Base-by-base conservation (phyloP, 768 basidiomycete genomes). In the Neoboletus subvelutipes region DNA sequence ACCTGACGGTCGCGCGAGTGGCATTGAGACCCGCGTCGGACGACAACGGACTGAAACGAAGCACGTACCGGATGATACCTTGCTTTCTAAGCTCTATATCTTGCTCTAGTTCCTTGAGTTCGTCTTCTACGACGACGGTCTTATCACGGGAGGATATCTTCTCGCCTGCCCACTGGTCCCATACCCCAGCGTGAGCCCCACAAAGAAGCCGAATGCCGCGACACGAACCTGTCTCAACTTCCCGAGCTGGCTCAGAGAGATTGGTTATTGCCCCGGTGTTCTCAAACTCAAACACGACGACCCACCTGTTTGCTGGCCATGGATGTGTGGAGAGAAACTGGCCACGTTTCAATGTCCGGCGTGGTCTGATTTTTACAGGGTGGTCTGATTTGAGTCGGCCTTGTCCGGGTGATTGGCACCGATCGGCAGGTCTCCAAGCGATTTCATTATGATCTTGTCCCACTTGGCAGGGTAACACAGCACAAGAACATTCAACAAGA, bases 121-220 rank as follows among this genome's bases (percentile, higher is more conserved):
- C 92, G 26, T 88, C 59, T 41, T 59, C 87, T 3, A 88, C 84
- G 33, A 88, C 80, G 42, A 82, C 73, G 2, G 89, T 86, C 79
- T 90, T 95, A 69, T 93, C 90, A 60, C 87, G 83, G 26, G 87
- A 81, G 40, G 90, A 86, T 52, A 97, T 92, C 63, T 90, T 88
- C 75, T 95, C 92, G 41, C 90, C 91, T 6, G 90, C 91, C 89
- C 92, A 91, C 90, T 94, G 65, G 18, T 47, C 11, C 17, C 20
- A 20, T 58, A 67, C 64, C 73, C 65, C 67, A 64, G 50, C 52
- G 34, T 51, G 36, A 43, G 52, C 36, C 29, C 12, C 37, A 52
- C 36, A 49, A 53, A 46, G 26, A 42, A 56, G 31, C 46, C 40
- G 57, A 39, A 22, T 11, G 17, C 52, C 49, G 54, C 31, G 42